Base-by-base conservation (phyloP, 129 eudicot genomes). In the Lonicera japonica region DNA sequence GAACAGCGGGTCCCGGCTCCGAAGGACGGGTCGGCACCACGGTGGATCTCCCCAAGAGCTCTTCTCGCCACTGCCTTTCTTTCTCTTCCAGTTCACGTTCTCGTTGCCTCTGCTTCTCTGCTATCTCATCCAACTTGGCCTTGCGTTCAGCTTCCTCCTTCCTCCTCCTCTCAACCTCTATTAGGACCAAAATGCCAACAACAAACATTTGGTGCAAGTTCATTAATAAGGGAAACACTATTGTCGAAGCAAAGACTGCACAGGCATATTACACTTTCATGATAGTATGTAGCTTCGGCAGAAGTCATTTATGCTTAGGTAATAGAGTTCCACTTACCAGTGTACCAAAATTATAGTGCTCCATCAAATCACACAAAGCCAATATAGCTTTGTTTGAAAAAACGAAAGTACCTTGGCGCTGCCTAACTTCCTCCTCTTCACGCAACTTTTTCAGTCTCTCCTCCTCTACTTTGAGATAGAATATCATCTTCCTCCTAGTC, bases 341-440 rank as follows among this genome's bases (percentile, higher is more conserved):
- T 29, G 36, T 29, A 29, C 6, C 4, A 29, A 29, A 6, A 29
- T 1, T 29, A n/a, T n/a, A n/a, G n/a, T n/a, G n/a, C n/a, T n/a
- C n/a, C n/a, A n/a, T n/a, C n/a, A 29, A 29, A 29, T 6, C 36
- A n/a, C n/a, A n/a, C n/a, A 29, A 29, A 29, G n/a, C n/a, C 36
- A 29, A 29, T 29, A 29, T 29, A 29, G 36, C 36, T 29, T 29
- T 29, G 36, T 29, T 29, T 29, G 36, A 25, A 29, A 46, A 17
- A 9, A 43, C 2, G 38, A 20, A 60, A 16, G 47, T 72, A 88
- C 99, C 99, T 92, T 78, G 83, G 74, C 52, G 96, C 70, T 80
- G 80, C 58, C 85, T 79, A n/a, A 91, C 83, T 76, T 87, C 99
- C 65, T 92, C 96, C 79, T 88, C 99, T 41, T 92, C 95, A 54